These are phyloP conservation scores for Podosphaera xanthii DNA, from an alignment of 2,329 filamentous ascomycete genomes.

Conservation along the genomic window DNA sequence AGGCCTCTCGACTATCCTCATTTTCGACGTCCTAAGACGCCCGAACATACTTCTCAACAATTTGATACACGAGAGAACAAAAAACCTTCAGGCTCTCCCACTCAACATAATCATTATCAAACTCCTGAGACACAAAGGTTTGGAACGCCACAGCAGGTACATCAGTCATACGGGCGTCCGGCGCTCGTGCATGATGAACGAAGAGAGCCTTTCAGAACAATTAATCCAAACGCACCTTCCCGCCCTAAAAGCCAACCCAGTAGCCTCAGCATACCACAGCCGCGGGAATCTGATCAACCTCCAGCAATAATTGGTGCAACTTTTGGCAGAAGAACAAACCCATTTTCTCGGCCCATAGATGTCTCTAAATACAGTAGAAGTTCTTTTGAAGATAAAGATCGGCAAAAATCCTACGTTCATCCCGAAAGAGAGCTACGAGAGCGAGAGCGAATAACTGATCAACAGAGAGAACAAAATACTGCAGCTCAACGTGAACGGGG, in stretches of 20 bases:
- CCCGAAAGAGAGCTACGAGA: constrained; percentile 25
- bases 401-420: constrained; percentile 24
- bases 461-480: constrained; percentile 18
- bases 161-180: constrained; percentile 23
- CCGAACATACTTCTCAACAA: constrained; percentile 37
- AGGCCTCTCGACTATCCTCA: constrained; percentile 33
- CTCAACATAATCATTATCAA: constrained; percentile 22
- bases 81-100: constrained; percentile 15
- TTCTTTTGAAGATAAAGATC: constrained; percentile 9
- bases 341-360: constrained; percentile 6
- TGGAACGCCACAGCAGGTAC: constrained; percentile 31
- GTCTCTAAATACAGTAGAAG: constrained; percentile 12
- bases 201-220: constrained; percentile 17
- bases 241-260: constrained; percentile 16
- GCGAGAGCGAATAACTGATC: constrained; percentile 11
- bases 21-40: constrained; percentile 47
- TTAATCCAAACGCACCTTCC: constrained; percentile 12
- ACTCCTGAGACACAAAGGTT: constrained; percentile 36
- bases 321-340: constrained; percentile 10
- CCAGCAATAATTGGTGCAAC: constrained; percentile 5
- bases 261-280: constrained; percentile 17
- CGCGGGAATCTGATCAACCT: constrained; percentile 22
- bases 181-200: constrained; percentile 26
- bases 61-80: constrained; percentile 20
- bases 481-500: constrained; percentile 9